Base-by-base conservation (phyloP, 805 yeast genomes). In the Candida methanosorbosa region DNA sequence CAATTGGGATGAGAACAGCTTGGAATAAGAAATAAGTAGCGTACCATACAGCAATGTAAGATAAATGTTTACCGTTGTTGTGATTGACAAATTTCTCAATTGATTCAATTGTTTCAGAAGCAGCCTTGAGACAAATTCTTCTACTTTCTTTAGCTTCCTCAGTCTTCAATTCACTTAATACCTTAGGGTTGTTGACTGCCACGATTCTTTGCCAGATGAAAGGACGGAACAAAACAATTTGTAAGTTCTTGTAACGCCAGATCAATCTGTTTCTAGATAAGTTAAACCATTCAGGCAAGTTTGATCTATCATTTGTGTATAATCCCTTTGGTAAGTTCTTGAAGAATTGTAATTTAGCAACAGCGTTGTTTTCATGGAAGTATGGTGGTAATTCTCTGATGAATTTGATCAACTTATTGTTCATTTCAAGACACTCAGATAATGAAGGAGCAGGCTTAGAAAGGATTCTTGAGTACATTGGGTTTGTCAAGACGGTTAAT, bases 1-100 rank as follows among this genome's bases (percentile, higher is more conserved):
- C 68, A 34, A 75, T 64, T 8, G 79, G 76, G 32, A 78, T 71
- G 37, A 78, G 54, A 4, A 72, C 68, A 2, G 83, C 81, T 49
- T 78, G 82, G 54, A 77, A 75, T 12, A 75, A 42, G 50, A 73
- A 78, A 46, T 73, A 78, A 0, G 76, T 70, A 4, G 80, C 72
- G 52, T 76, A 72, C 84, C 84, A 78, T 19, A 72, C 67, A 12
- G 73, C 63, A 21, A 75, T 58, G 18, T 69, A 65, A n/a, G 72
- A 63, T 15, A 65, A 33, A 27, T 42, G 39, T 16, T 40, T 8
- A 13, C 40, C 38, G 21, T 41, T 36, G 30, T 39, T 43, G 4
- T 16, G 23, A 16, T 14, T 20, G 24, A 57, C 49, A 42, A 58
- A 72, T 20, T 57, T 59, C 18, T 63, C 54, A 8, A 77, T 71